phyloP scores from a whole-genome alignment of 169 alveolate genomes.

The Plasmodium adleri region DNA sequence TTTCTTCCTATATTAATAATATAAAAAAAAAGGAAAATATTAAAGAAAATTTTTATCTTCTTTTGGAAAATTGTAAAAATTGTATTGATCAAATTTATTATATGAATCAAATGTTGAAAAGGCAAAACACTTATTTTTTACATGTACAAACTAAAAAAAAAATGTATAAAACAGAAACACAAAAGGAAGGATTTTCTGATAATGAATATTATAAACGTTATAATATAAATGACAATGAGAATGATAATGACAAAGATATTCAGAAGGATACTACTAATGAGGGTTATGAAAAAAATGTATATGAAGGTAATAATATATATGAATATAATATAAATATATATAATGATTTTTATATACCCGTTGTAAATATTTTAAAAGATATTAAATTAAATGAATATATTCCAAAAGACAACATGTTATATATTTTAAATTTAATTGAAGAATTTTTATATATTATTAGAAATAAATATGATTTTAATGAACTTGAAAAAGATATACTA shows the following conservation, averaged over 20 bases:
- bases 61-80: slow-evolving; percentile 53
- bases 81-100: slow-evolving; percentile 41
- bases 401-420: slow-evolving; percentile 50
- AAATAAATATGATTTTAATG: slow-evolving; percentile 22
- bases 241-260: not conserved
- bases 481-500: slow-evolving; percentile 41
- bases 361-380: slow-evolving; percentile 43
- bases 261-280: not conserved
- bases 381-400: slow-evolving; percentile 40
- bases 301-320: not conserved
- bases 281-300: not conserved
- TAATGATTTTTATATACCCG: slow-evolving; percentile 52
- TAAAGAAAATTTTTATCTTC: slow-evolving; percentile 14
- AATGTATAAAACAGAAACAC: not conserved
- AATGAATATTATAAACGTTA: not conserved
- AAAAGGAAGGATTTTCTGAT: slow-evolving; percentile 2
- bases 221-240: not conserved
- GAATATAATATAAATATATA: slow-evolving; percentile 22
- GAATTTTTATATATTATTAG: slow-evolving; percentile 46
- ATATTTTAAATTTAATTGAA: slow-evolving; percentile 53
- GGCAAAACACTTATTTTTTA: too few species aligned
- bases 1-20: slow-evolving; percentile 8
- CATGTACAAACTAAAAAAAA: not conserved
- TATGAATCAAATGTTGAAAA: slow-evolving; percentile 27
- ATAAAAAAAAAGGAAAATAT: slow-evolving; percentile 27